Evolutionary conservation across 179 eudicot species (phyloP).

Genomic region (Beta macrorhiza): DNA sequence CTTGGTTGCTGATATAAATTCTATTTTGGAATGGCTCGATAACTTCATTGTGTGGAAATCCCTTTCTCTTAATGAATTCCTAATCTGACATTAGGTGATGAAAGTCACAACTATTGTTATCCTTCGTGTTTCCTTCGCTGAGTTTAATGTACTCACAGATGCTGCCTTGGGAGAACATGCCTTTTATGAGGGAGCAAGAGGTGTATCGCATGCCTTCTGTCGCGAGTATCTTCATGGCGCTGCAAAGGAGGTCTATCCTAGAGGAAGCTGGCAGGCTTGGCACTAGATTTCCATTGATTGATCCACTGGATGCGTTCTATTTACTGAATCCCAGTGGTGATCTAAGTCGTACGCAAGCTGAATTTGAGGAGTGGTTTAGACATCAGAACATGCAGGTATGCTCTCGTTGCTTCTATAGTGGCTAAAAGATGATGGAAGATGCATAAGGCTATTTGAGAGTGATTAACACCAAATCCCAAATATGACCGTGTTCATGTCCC

Average conservation of each 20-base stretch:
- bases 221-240: slow-evolving; percentile 58
- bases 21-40: background rate
- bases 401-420: slow-evolving; percentile 7
- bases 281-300: slow-evolving; percentile 62
- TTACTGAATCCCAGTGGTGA: slow-evolving; percentile 95
- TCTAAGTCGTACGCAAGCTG: slow-evolving; percentile 65
- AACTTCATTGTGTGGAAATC: background rate
- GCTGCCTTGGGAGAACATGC: slow-evolving; percentile 96
- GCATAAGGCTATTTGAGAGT: background rate
- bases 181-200: slow-evolving; percentile 75
- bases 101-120: background rate
- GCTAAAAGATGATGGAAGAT: background rate
- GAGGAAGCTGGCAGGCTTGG: slow-evolving; percentile 35
- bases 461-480: background rate
- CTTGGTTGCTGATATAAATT: background rate
- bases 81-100: background rate
- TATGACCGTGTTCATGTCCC: background rate
- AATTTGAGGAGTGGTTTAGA: slow-evolving; percentile 83
- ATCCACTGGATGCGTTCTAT: slow-evolving; percentile 90
- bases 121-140: background rate
- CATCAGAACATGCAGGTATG: slow-evolving; percentile 72
- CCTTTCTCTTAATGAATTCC: background rate
- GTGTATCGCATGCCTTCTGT: slow-evolving; percentile 97
- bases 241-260: slow-evolving; percentile 47
- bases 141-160: slow-evolving; percentile 46